Evolutionary conservation across 257 asterid species (phyloP).

Genomic region (Eucommia ulmoides): DNA sequence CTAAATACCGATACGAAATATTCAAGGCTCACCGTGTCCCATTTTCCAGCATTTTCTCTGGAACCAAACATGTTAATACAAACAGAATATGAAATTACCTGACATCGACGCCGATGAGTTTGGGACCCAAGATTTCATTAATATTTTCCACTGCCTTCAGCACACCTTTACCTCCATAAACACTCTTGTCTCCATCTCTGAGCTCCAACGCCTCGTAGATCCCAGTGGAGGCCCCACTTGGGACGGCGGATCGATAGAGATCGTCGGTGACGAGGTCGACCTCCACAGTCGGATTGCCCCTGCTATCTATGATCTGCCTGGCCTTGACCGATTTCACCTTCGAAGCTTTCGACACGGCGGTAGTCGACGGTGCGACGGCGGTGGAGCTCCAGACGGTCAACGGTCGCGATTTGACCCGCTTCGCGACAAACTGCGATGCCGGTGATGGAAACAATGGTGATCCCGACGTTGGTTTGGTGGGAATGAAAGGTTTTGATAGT

Average conservation of each 20-base stretch:
- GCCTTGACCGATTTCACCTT: constrained; percentile 67
- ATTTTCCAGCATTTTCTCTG: too few species aligned
- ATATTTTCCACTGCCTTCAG: constrained; percentile 72
- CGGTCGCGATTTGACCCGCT: constrained; percentile 25
- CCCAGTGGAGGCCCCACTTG: constrained; percentile 99
- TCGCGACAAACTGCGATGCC: neutral
- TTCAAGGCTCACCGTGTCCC: too few species aligned
- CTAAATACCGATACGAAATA: too few species aligned
- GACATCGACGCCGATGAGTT: constrained; percentile 83
- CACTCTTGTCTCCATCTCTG: constrained; percentile 77
- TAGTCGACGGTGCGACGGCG: constrained; percentile 31
- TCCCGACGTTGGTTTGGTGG: constrained; percentile 40
- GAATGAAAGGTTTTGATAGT: constrained; percentile 46
- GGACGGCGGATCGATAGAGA: constrained; percentile 88
- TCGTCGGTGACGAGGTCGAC: constrained; percentile 83
- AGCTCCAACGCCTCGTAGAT: constrained; percentile 95
- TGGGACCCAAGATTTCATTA: constrained; percentile 64
- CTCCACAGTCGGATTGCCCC: constrained; percentile 98
- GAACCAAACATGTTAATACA: neutral
- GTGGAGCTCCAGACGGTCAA: constrained; percentile 47
- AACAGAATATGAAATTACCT: constrained; percentile 32
- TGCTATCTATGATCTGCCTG: constrained; percentile 94
- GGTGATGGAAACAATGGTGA: neutral
- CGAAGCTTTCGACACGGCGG: constrained; percentile 19
- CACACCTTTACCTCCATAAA: constrained; percentile 93